Base-by-base conservation (phyloP, 2,329 filamentous ascomycete species). In the Acephala macrosclerotiorum region DNA sequence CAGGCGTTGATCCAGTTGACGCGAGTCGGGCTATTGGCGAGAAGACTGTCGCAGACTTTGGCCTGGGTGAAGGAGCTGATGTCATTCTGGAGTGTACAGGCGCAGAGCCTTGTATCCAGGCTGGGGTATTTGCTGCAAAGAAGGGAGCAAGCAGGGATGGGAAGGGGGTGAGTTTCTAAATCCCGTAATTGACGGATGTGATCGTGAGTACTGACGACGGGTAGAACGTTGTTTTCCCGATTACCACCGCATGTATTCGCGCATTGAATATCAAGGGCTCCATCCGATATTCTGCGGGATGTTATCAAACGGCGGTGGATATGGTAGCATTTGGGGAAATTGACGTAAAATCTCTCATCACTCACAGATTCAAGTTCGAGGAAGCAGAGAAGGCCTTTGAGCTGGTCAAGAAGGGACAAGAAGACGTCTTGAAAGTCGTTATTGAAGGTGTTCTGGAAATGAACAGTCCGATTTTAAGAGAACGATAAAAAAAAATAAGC, bases 271-370 rank as follows among this genome's bases (percentile, higher is more conserved):
- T 85, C 66, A 80, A 82, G 60, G 84, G 84, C 1, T 84, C 81
- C 0, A 84, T 86, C 58, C 78, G 83, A 6, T 87, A 86, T 80
- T 78, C 6, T 76, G 79, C 0, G 14, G 83, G 84, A 1, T 82
- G 80, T 66, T 86, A 85, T 71, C 79, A 81, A 0, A 72, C 77
- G 6, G 84, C 84, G 0, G 77, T 87, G 0, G 77, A 82, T 36
- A 74, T 87, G 7, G 78, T 87, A 14, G 63, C 65, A 12, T 57
- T 49, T 14, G 68, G 68, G 20, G 64, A 56, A 68, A 68, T 72
- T 75, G 56, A 75, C 74, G 65, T 66, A 0, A 70, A 73, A 1
- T 74, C 66, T 57, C 72, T 81, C 2, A 77, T 80, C 58, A 80
- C 78, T 2, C 74, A 80, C 60, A 69, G 79, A 35, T 80, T 76